These are phyloP conservation scores for Vanrija sp. DNA, from an alignment of 1,284 basidiomycete species.

Conservation along the genomic window DNA sequence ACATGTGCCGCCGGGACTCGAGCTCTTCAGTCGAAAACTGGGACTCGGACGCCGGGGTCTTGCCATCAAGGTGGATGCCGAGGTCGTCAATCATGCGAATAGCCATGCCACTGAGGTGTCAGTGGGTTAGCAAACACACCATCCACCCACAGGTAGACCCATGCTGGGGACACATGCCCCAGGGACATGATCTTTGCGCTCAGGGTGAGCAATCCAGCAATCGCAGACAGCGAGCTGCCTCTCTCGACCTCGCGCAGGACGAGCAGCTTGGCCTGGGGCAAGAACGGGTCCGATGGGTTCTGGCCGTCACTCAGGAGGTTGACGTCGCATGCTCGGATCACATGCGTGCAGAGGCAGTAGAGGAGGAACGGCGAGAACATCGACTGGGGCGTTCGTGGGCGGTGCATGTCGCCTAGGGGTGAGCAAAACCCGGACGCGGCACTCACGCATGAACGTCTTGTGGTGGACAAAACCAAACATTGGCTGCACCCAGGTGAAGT, in stretches of 20 bases:
- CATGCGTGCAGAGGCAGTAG: not conserved
- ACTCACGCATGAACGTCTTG: slow-evolving; percentile 1
- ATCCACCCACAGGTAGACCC: not conserved
- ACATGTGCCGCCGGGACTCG: slow-evolving; percentile 9
- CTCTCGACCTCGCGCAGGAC: slow-evolving; percentile 3
- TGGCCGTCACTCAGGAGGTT: not conserved
- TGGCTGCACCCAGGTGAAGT: slow-evolving; percentile 3
- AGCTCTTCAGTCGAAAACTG: slow-evolving; percentile 9
- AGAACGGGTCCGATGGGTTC: not conserved
- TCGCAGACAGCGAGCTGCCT: not conserved
- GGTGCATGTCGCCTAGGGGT: not conserved
- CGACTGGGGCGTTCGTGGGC: not conserved
- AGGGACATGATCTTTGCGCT: slow-evolving; percentile 1
- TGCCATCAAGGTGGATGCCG: slow-evolving; percentile 13
- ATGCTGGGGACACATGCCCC: not conserved
- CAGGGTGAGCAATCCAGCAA: not conserved
- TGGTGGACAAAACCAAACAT: slow-evolving; percentile 3
- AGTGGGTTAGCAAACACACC: not conserved
- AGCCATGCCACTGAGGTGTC: slow-evolving; percentile 11
- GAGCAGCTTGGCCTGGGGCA: not conserved
- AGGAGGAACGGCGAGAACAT: slow-evolving; percentile 1
- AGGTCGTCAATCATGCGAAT: slow-evolving; percentile 26
- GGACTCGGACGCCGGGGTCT: not conserved
- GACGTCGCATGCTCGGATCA: not conserved
- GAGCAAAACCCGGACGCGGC: not conserved